Percentiles rank a stretch among this genome's conserved stretches.
Conservation (phyloP, 23 red algal species). For the Cyanidioschyzon merolae region DNA sequence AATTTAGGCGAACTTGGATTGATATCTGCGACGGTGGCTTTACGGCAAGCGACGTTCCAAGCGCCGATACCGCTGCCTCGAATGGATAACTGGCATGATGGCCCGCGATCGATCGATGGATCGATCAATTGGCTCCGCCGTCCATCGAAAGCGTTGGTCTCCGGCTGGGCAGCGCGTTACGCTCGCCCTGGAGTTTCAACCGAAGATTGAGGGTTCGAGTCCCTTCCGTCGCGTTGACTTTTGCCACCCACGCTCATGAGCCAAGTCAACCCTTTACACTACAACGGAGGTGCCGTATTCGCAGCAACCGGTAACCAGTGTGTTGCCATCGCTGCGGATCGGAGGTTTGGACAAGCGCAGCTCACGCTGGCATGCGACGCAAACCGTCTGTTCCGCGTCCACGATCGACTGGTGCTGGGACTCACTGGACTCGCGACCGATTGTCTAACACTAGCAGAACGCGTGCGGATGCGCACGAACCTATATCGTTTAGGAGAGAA, state of each 20-base stretch:
- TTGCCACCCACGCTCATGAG: neutral
- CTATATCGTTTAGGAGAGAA: slow-evolving; percentile 87
- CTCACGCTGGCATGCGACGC: slow-evolving; percentile 78
- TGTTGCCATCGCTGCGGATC: slow-evolving; percentile 89
- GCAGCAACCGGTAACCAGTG: slow-evolving; percentile 87
- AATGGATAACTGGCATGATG: neutral
- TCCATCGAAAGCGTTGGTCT: slow-evolving; percentile 1
- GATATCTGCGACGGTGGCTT: neutral
- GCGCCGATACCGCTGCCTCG: neutral
- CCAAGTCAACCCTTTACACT: slow-evolving; percentile 32
- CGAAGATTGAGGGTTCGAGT: slow-evolving; percentile 1
- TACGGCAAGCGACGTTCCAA: neutral
- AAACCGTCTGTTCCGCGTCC: slow-evolving; percentile 62
- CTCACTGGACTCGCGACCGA: slow-evolving; percentile 86
- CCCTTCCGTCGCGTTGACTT: neutral
- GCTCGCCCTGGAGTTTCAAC: neutral
- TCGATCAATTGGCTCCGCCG: too few relatives aligned
- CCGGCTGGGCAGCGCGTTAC: neutral
- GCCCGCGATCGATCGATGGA: too few relatives aligned
- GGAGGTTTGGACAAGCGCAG: slow-evolving; percentile 50
- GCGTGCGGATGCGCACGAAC: slow-evolving; percentile 66
- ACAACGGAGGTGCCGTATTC: slow-evolving; percentile 91
- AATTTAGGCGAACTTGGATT: too few relatives aligned
- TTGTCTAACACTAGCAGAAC: slow-evolving; percentile 53
- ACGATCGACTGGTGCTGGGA: slow-evolving; percentile 83